phyloP scores from a whole-genome alignment of 306 rosid species.

The Vigna mungo region DNA sequence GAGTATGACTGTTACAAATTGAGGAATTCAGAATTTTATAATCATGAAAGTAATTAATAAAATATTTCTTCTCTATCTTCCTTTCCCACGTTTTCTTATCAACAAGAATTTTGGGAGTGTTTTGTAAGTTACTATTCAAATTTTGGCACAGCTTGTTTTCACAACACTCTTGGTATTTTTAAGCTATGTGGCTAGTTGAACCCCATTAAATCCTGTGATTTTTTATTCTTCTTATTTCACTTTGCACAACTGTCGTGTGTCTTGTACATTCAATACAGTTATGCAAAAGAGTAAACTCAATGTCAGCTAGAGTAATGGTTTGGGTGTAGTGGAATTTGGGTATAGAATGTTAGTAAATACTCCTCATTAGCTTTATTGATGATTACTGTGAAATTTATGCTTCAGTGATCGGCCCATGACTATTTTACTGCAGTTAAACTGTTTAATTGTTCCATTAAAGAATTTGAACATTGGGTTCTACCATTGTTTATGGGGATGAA shows the following conservation, averaged over 20 bases:
- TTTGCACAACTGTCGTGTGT: not conserved
- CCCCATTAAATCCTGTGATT: not conserved
- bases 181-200: not conserved
- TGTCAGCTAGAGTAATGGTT: not conserved
- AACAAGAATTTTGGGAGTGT: constrained; percentile 6
- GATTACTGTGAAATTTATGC: too few relatives aligned
- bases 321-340: not conserved
- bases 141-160: constrained; percentile 14
- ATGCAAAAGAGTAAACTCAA: not conserved
- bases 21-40: too few relatives aligned
- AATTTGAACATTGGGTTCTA: not conserved
- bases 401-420: too few relatives aligned
- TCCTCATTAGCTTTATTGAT: too few relatives aligned
- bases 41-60: too few relatives aligned
- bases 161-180: not conserved
- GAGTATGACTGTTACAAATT: too few relatives aligned
- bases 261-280: not conserved
- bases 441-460: not conserved
- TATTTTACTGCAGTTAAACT: not conserved
- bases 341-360: too few relatives aligned
- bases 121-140: not conserved
- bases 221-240: not conserved
- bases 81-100: not conserved
- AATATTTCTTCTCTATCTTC: too few relatives aligned
- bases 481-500: not conserved